These are phyloP conservation scores for Elsinoe batatas DNA, from an alignment of 2,329 filamentous ascomycete species.

Conservation along the genomic window DNA sequence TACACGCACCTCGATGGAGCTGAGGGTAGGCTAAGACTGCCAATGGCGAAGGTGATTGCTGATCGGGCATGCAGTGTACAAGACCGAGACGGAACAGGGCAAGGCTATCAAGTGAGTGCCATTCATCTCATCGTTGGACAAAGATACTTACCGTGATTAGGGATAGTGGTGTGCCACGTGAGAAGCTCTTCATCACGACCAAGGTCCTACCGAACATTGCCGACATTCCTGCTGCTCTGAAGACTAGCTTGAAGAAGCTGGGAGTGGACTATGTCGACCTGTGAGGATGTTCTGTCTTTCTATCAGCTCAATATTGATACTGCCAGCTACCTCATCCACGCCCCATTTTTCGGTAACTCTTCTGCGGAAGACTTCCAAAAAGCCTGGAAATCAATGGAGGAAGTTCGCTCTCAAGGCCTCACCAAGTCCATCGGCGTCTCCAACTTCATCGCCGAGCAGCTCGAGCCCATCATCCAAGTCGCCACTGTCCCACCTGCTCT, in stretches of 20 bases:
- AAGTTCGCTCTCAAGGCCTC: conserved; percentile 46
- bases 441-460: conserved; percentile 47
- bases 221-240: conserved; percentile 47
- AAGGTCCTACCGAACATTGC: conserved; percentile 46
- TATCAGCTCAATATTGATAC: too few species aligned
- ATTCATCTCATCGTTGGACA: not conserved
- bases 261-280: conserved; percentile 53
- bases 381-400: conserved; percentile 52
- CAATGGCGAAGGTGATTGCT: not conserved
- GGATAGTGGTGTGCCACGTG: conserved; percentile 32
- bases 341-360: conserved; percentile 47
- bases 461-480: conserved; percentile 44
- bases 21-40: conserved; percentile 42
- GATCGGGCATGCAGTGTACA: conserved; percentile 32
- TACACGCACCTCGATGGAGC: conserved; percentile 68
- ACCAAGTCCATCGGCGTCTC: conserved; percentile 53
- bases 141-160: not conserved
- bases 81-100: conserved; percentile 42
- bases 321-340: conserved; percentile 50
- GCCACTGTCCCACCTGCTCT: conserved; percentile 49
- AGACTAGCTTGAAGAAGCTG: conserved; percentile 49
- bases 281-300: too few species aligned
- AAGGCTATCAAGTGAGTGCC: conserved; percentile 31
- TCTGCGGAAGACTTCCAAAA: conserved; percentile 44
- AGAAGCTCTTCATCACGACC: conserved; percentile 44